These are phyloP conservation scores for Pseudopyricularia javanii DNA, from an alignment of 2,329 filamentous ascomycete species.

Conservation along the genomic window DNA sequence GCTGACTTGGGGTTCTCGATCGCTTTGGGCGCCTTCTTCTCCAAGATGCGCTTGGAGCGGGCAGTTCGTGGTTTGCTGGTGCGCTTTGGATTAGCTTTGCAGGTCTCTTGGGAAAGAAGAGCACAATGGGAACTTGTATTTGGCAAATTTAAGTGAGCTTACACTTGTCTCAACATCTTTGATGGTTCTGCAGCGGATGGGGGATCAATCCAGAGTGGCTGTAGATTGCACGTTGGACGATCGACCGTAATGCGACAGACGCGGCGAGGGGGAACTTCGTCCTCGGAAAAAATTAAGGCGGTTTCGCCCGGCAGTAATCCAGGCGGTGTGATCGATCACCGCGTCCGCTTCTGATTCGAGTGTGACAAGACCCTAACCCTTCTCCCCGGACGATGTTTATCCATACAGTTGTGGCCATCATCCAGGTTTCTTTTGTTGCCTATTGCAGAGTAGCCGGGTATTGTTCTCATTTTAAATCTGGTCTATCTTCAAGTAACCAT, in stretches of 20 bases:
- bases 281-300: neutral
- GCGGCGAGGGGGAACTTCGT: neutral
- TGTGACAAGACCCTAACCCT: neutral
- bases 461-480: too few relatives aligned
- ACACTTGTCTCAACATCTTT: constrained; percentile 10
- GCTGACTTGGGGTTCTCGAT: constrained; percentile 84
- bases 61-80: constrained; percentile 53
- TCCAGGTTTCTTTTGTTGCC: too few relatives aligned
- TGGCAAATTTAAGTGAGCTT: neutral
- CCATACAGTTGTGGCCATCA: too few relatives aligned
- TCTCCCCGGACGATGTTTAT: neutral
- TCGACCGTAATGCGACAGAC: too few relatives aligned
- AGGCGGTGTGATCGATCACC: neutral
- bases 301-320: neutral
- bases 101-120: too few relatives aligned
- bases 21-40: constrained; percentile 81
- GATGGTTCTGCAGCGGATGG: neutral
- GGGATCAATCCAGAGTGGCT: neutral
- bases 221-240: too few relatives aligned
- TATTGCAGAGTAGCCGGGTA: too few relatives aligned
- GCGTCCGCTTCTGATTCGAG: too few relatives aligned
- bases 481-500: too few relatives aligned
- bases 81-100: neutral
- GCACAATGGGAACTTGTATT: neutral
- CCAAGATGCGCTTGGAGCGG: constrained; percentile 87